Evolutionary conservation across 352 stramenopile genomes (phyloP), one percentile per base, ranked within the genome.

Genomic region (Lagenidium sp.): DNA sequence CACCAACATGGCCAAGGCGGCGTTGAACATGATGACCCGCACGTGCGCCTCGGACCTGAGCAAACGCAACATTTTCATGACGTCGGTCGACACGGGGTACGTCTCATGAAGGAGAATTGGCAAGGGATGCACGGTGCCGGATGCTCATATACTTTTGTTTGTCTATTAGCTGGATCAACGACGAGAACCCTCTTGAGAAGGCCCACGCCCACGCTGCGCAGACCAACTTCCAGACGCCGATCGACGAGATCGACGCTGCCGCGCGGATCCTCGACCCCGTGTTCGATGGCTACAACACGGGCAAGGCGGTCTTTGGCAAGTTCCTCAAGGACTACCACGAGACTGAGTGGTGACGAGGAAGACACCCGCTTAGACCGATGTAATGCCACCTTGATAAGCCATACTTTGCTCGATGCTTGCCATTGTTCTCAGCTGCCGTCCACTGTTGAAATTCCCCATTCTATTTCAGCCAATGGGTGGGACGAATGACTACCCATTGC

Each of bases 21-120:
- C 94, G 26, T 75, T 98, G 43, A 99, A 99, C 65, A 99, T 99
- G 95, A 95, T 99, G 63, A 98, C 94, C n/a, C 72, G 93, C 13
- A 99, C 95, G 6, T 97, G 85, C 23, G 86, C 92, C 0, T 87
- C 97, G 55, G 93, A 98, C 60, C 61, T 98, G 60, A 94, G 84
- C 40, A 96, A 96, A 58, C 77, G 84, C 8, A 59, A 75, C 44
- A 97, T 98, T 47, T 98, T 85, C 58, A 98, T 98, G 95, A 98
- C 97, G 55, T 94, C 82, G 30, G 92, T 98, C n/a, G 95, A 98
- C 68, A 98, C 95, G 15, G 95, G 94, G 65, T 88, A 57, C 52
- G 71, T 66, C 6, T 42, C 28, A 13, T 32, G 28, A 15, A 35
- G 15, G 15, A 35, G 10, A 35, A 35, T 15, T 15, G 29, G 15